A percentile compares a stretch with the other conserved stretches of the same genome.
phyloP scores from a whole-genome alignment of 345 rosid species.

The Eucalyptus cloeziana region DNA sequence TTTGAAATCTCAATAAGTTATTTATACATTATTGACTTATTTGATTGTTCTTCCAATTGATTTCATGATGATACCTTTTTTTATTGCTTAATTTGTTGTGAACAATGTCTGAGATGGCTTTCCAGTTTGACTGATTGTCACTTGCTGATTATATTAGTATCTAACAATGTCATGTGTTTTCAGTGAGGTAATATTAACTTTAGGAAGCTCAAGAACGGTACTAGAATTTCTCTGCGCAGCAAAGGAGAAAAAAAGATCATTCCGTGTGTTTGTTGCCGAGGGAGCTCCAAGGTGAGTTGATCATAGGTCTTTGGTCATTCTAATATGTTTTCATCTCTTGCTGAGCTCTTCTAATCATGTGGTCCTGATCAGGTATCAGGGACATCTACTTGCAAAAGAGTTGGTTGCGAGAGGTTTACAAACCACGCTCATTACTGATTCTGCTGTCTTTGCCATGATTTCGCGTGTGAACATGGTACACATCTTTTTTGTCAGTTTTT shows the following conservation, averaged over 20 bases:
- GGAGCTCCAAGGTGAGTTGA: constrained; percentile 91
- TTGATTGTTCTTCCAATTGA: background rate
- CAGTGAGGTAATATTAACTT: constrained; percentile 97
- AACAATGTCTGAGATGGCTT: background rate
- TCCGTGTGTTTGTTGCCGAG: constrained; percentile 92
- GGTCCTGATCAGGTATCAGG: constrained; percentile 60
- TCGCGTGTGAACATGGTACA: constrained; percentile 92
- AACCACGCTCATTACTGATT: constrained; percentile 89
- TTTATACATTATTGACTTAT: background rate
- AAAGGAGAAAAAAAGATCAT: constrained; percentile 92
- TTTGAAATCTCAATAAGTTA: background rate
- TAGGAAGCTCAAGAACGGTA: constrained; percentile 96
- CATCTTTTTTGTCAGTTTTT: background rate
- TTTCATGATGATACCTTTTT: background rate
- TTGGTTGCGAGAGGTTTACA: constrained; percentile 88
- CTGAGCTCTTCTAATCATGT: background rate
- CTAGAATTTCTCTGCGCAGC: constrained; percentile 95
- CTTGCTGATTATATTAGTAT: background rate
- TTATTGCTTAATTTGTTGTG: background rate
- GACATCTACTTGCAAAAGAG: constrained; percentile 87
- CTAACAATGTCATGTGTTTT: constrained; percentile 1
- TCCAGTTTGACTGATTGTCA: background rate
- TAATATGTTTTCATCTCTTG: background rate
- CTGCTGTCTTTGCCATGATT: constrained; percentile 98
- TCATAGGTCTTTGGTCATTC: background rate